Evolutionary conservation across 371 early-diverging fungal genomes (phyloP).

Genomic region (Saksenaea vasiformis): DNA sequence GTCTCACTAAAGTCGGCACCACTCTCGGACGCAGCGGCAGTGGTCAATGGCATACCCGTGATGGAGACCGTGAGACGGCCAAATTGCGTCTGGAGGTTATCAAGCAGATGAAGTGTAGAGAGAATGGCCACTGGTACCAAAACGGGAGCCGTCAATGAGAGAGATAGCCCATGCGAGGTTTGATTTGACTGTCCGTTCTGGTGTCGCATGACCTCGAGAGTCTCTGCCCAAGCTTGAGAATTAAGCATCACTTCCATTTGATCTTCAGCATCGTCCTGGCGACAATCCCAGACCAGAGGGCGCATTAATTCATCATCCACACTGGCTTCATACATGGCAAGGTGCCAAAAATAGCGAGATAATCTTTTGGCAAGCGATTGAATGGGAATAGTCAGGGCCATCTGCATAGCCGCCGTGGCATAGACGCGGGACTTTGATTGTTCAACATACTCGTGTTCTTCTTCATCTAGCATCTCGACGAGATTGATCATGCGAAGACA

Average conservation of each 20-base stretch:
- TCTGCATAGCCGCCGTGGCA: conserved; percentile 45
- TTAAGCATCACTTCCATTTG: conserved; percentile 23
- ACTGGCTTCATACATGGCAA: conserved; percentile 25
- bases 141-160: conserved; percentile 37
- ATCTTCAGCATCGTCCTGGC: conserved; percentile 24
- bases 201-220: conserved; percentile 24
- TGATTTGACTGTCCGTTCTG: conserved; percentile 9
- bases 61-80: conserved; percentile 18
- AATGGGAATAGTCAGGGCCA: conserved; percentile 19
- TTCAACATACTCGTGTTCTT: conserved; percentile 17
- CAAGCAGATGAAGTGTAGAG: conserved; percentile 33
- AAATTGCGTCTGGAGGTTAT: conserved; percentile 29
- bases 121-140: conserved; percentile 38
- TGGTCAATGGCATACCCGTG: not conserved
- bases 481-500: conserved; percentile 43
- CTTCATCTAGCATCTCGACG: conserved; percentile 38
- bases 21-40: conserved; percentile 2
- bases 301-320: conserved; percentile 22
- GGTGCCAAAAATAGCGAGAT: conserved; percentile 28
- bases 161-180: not conserved
- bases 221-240: conserved; percentile 32
- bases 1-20: conserved; percentile 4
- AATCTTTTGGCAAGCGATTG: conserved; percentile 17
- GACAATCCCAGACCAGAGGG: conserved; percentile 26
- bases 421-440: conserved; percentile 33